Base-by-base conservation (phyloP, 805 yeast species). In the Limtongia smithiae region DNA sequence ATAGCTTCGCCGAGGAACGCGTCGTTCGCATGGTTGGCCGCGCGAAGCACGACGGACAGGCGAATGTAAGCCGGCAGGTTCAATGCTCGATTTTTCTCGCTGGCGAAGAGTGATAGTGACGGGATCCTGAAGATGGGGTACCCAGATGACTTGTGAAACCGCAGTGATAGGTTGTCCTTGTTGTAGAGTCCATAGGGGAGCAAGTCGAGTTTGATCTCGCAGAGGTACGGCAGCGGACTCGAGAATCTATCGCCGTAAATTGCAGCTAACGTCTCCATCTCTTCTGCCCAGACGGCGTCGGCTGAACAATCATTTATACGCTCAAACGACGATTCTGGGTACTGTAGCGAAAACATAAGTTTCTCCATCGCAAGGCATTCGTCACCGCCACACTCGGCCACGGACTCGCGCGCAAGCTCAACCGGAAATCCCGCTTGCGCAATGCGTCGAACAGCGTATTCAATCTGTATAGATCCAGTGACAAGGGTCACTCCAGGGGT, bases 371-470 rank as follows among this genome's bases (percentile, higher is more conserved):
- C 47, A 31, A 44, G 36, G 28, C 54, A 34, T 40, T 42, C 34
- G 48, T 55, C 55, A 42, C 71, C 66, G 6, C 70, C 64, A 48
- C 68, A 63, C 5, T 62, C 62, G 17, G 71, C 67, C 34, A 83
- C 60, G 0, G 78, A 75, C 4, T 73, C 68, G 24, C 79, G 65
- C 0, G 82, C 80, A 27, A 84, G 83, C 53, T 79, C 83, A 37
- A 75, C 71, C 21, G 89, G 83, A 54, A 76, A 80, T 1, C 97
- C 97, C 41, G 83, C 80, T 44, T 77, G 79, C 14, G 72, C 62
- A 14, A 91, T 66, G 48, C 83, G 71, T 25, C 79, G 74, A 12
- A 84, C 68, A 36, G 78, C 69, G 52, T 80, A 74, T 63, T 85
- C 87, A n/a, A 65, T 62, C 45, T 75, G 72, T 33, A 81, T 61